phyloP scores from a whole-genome alignment of 305 asterid species.

The Striga hermonthica region DNA sequence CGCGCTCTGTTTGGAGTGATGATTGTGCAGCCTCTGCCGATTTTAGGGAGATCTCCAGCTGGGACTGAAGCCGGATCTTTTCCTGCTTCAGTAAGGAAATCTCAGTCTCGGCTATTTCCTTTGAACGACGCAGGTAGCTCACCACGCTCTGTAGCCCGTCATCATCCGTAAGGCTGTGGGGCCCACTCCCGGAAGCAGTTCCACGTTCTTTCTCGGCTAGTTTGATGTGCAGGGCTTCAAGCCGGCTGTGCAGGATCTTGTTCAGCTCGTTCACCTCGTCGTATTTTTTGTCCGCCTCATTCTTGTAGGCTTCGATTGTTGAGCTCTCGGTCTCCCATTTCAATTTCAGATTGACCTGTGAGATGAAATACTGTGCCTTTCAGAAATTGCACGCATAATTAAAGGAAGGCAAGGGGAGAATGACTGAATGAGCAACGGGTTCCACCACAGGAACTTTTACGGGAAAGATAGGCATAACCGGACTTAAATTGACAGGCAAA shows the following conservation, averaged over 20 bases:
- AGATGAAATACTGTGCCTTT: conserved; percentile 16
- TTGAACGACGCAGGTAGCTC: conserved; percentile 81
- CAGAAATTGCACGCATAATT: conserved; percentile 5
- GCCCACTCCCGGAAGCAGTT: conserved; percentile 49
- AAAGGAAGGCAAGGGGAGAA: neutral
- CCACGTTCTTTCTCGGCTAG: conserved; percentile 80
- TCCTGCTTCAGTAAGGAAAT: conserved; percentile 84
- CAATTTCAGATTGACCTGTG: conserved; percentile 65
- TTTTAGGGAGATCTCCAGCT: conserved; percentile 75
- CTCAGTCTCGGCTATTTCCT: conserved; percentile 95
- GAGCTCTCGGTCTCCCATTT: conserved; percentile 76
- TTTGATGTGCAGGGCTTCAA: conserved; percentile 86
- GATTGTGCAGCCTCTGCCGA: conserved; percentile 77
- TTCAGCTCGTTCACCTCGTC: conserved; percentile 78
- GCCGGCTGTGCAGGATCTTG: conserved; percentile 73
- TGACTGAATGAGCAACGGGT: neutral
- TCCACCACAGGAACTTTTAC: too few relatives aligned
- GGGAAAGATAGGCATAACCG: too few relatives aligned
- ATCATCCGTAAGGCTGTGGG: conserved; percentile 49
- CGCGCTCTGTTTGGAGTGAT: conserved; percentile 58
- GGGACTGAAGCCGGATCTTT: conserved; percentile 80
- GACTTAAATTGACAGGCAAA: too few relatives aligned
- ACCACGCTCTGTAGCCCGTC: conserved; percentile 78
- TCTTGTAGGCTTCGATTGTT: conserved; percentile 65
- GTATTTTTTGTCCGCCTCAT: conserved; percentile 72